phyloP scores from a whole-genome alignment of 1,139 yeast species.

The Kurtzmaniella quercitrusa region DNA sequence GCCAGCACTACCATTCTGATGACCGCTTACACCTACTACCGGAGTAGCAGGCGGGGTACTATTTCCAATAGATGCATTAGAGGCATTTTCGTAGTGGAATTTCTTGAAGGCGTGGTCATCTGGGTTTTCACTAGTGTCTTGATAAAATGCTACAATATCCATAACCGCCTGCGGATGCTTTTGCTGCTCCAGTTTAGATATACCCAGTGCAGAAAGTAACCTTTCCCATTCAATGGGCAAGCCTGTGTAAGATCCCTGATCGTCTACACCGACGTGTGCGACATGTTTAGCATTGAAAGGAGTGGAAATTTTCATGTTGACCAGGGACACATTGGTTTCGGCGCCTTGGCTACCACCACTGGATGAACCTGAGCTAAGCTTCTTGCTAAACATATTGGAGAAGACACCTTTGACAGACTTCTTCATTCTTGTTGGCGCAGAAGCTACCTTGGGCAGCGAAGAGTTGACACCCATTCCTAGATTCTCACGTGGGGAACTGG shows the following conservation, averaged over 20 bases:
- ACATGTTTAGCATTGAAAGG: conserved; percentile 90
- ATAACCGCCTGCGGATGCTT: conserved; percentile 92
- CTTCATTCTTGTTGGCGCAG: conserved; percentile 29
- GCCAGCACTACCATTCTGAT: conserved; percentile 13
- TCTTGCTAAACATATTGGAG: conserved; percentile 38
- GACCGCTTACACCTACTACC: conserved; percentile 14
- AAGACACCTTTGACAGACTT: conserved; percentile 40
- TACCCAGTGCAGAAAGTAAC: conserved; percentile 79
- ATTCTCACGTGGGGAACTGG: conserved; percentile 22
- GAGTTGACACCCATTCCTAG: conserved; percentile 21
- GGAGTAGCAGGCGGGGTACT: conserved; percentile 25
- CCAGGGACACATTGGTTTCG: conserved; percentile 22
- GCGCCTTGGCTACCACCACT: conserved; percentile 13
- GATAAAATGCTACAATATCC: conserved; percentile 88
- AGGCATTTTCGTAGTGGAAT: conserved; percentile 41
- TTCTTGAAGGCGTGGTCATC: conserved; percentile 74
- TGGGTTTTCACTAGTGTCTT: conserved; percentile 57
- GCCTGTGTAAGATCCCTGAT: conserved; percentile 85
- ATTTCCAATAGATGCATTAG: conserved; percentile 19
- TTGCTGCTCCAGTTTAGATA: conserved; percentile 77
- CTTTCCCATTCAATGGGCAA: conserved; percentile 91
- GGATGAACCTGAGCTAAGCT: conserved; percentile 12
- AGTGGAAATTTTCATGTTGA: conserved; percentile 67
- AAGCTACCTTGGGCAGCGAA: conserved; percentile 9
- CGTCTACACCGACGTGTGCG: conserved; percentile 90